These are phyloP conservation scores for Fonsecaea erecta DNA, from an alignment of 2,329 filamentous ascomycete species.

Conservation along the genomic window DNA sequence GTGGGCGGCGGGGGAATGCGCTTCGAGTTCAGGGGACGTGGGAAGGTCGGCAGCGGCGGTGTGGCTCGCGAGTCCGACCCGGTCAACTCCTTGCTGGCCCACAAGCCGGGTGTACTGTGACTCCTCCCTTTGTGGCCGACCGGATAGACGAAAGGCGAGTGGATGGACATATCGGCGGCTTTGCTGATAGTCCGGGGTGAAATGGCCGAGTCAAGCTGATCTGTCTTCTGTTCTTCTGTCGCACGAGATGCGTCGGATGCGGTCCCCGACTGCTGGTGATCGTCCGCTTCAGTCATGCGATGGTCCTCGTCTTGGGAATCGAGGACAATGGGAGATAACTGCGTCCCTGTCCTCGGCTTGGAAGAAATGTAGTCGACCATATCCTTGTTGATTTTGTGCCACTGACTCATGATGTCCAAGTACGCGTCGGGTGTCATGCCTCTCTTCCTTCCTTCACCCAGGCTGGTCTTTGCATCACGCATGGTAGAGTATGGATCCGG, in stretches of 20 bases:
- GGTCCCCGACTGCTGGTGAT: neutral
- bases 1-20: slow-evolving; percentile 29
- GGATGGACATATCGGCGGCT: slow-evolving; percentile 29
- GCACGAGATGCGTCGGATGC: neutral
- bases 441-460: slow-evolving; percentile 31
- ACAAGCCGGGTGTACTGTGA: slow-evolving; percentile 22
- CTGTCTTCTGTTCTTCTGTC: neutral
- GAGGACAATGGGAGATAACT: slow-evolving; percentile 8
- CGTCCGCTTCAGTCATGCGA: slow-evolving; percentile 3
- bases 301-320: slow-evolving; percentile 8
- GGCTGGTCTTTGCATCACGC: slow-evolving; percentile 24
- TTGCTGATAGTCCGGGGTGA: slow-evolving; percentile 33
- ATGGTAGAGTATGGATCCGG: slow-evolving; percentile 40
- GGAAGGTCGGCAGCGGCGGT: slow-evolving; percentile 9
- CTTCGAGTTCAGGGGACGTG: slow-evolving; percentile 25
- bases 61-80: slow-evolving; percentile 10
- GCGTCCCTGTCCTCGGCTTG: slow-evolving; percentile 18
- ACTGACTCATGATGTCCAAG: slow-evolving; percentile 69
- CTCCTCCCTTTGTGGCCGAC: slow-evolving; percentile 14
- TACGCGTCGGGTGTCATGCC: slow-evolving; percentile 60
- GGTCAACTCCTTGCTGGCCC: slow-evolving; percentile 7
- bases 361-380: slow-evolving; percentile 65
- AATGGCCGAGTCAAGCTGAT: slow-evolving; percentile 22
- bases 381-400: slow-evolving; percentile 75
- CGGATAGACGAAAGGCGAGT: slow-evolving; percentile 14